Evolutionary conservation across 441 rosid genomes (phyloP).

Genomic region (Sinapis alba): DNA sequence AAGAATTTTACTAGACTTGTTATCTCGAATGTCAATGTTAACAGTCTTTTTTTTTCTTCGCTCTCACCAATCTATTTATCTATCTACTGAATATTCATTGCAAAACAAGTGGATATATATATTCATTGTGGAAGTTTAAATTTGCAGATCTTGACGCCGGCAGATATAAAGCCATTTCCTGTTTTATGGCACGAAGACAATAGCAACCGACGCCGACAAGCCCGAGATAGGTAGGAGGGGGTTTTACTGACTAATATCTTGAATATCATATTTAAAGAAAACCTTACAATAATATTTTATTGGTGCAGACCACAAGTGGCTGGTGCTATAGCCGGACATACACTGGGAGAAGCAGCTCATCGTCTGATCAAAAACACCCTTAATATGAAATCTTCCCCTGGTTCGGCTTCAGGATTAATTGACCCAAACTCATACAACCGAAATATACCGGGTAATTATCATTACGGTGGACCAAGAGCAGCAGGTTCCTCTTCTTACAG

Average conservation of each 20-base stretch:
- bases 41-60: background rate
- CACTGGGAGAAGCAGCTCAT: constrained; percentile 94
- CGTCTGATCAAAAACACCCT: constrained; percentile 94
- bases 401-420: constrained; percentile 48
- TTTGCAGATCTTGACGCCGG: constrained; percentile 68
- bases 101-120: constrained; percentile 7
- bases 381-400: constrained; percentile 61
- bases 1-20: background rate
- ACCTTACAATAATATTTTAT: constrained; percentile 12
- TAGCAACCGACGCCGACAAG: constrained; percentile 67
- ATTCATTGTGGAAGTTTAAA: constrained; percentile 4
- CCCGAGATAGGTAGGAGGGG: constrained; percentile 71
- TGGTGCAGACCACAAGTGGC: constrained; percentile 72
- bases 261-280: background rate
- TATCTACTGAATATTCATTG: constrained; percentile 13
- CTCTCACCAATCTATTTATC: background rate
- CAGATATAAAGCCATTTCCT: constrained; percentile 86
- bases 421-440: constrained; percentile 50
- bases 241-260: background rate
- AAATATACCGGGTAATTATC: constrained; percentile 43
- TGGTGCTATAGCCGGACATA: constrained; percentile 75
- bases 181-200: constrained; percentile 92
- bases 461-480: constrained; percentile 55
- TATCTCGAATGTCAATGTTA: background rate
- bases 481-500: constrained; percentile 61